phyloP scores from a whole-genome alignment of 441 rosid genomes.

The Geranium incanum region DNA sequence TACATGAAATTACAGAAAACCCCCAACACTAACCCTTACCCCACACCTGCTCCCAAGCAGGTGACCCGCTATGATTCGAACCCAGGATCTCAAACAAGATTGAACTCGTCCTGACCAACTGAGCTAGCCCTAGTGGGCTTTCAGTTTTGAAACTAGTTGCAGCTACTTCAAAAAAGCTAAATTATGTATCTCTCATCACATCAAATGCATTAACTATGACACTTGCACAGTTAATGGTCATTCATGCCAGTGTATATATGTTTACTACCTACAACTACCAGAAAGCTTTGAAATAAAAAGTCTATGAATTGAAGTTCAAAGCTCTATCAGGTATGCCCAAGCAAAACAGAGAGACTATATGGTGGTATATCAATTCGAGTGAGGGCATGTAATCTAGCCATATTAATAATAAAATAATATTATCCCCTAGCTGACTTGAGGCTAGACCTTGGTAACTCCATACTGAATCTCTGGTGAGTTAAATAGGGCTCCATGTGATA shows the following conservation, averaged over 20 bases:
- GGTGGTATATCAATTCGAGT: not conserved
- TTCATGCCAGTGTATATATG: not conserved
- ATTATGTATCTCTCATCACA: too few species aligned
- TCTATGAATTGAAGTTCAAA: not conserved
- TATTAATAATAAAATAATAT: too few species aligned
- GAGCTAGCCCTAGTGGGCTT: too few species aligned
- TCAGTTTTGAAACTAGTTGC: not conserved
- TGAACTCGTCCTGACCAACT: too few species aligned
- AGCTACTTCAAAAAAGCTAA: not conserved
- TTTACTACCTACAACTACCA: not conserved
- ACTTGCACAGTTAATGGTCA: not conserved
- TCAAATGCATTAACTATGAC: not conserved
- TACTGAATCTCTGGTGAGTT: not conserved
- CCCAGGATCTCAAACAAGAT: too few species aligned
- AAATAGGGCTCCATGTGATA: not conserved
- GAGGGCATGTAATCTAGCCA: not conserved
- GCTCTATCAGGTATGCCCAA: not conserved
- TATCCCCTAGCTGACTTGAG: not conserved
- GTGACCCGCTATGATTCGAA: too few species aligned
- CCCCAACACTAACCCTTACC: too few species aligned
- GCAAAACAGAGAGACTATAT: too few species aligned
- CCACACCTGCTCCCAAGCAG: too few species aligned
- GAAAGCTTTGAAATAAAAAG: not conserved
- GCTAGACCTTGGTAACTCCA: not conserved
- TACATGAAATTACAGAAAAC: too few species aligned